phyloP scores from a whole-genome alignment of 192 early-diverging fungal species.

The Geranomyces variabilis region DNA sequence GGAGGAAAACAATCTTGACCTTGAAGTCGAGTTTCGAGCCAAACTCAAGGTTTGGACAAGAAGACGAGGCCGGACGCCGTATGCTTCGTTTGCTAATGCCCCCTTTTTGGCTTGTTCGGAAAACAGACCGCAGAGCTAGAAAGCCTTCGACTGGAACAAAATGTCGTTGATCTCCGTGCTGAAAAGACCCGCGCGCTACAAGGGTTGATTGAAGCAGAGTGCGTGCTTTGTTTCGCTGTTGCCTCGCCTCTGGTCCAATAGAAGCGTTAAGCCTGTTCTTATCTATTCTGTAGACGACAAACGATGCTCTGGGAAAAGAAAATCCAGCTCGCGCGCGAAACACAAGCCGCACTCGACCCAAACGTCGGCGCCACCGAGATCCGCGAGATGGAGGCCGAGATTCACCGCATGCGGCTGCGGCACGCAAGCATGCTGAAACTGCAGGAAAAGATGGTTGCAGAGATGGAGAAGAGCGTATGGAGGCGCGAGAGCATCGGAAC shows the following conservation, averaged over 20 bases:
- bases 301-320: conserved; percentile 73
- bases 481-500: conserved; percentile 58
- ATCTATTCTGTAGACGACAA: conserved; percentile 49
- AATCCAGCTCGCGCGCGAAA: conserved; percentile 70
- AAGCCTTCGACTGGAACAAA: conserved; percentile 50
- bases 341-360: conserved; percentile 64
- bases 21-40: conserved; percentile 62
- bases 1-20: conserved; percentile 61
- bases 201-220: conserved; percentile 65
- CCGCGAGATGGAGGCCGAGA: conserved; percentile 61
- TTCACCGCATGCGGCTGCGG: conserved; percentile 67
- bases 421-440: conserved; percentile 62
- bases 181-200: conserved; percentile 60
- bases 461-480: conserved; percentile 68
- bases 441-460: conserved; percentile 66
- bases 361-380: conserved; percentile 67
- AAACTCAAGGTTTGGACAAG: conserved; percentile 49
- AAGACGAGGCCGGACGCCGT: neutral
- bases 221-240: conserved; percentile 19
- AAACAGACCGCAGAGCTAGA: conserved; percentile 56
- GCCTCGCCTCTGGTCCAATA: no score
- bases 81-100: neutral
- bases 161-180: conserved; percentile 48
- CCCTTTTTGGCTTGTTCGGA: neutral
- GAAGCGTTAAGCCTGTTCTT: no score